Base-by-base conservation (phyloP, 306 rosid species). In the Lagenaria siceraria region DNA sequence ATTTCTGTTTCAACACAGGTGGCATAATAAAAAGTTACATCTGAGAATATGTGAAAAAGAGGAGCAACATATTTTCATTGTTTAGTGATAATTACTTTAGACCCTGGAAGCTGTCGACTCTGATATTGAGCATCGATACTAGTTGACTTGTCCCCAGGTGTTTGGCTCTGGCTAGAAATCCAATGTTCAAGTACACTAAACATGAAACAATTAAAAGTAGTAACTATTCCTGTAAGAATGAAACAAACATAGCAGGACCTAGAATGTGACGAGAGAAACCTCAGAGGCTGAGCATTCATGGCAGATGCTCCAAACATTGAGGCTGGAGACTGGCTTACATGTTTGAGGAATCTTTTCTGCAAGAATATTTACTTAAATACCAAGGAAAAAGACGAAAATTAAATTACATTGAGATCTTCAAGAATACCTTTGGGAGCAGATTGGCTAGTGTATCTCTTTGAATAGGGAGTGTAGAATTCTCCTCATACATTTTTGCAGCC, bases 301-400 rank as follows among this genome's bases (percentile, higher is more conserved):
- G 85, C 62, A 71, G 80, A 48, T 66, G 80, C 87, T 77, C 88
- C 88, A 78, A 86, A 77, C 69, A 83, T 31, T 69, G 83, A 77
- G 63, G 75, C 82, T 82, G 81, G 73, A 79, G 79, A 81, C 82
- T 81, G 88, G 71, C 86, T 80, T 59, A 70, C 79, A 56, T 77
- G 80, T 31, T 81, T 85, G 61, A 74, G 68, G 59, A 83, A 76
- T 54, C 84, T 88, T 83, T 84, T 89, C 97, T 90, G 96, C 83
- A 83, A 42, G 78, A 63, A 69, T 60, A 48, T 59, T 71, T 48
- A 68, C 73, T 55, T 55, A 17, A 75, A 55, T 19, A 56, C 75
- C 77, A 80, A 35, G 51, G 11, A 74, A 33, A 53, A 73, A 27
- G 14, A 15, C 5, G 1, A 66, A n/a, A 22, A 24, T 70, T 42